These are phyloP conservation scores for Paralagenidium karlingii DNA, from an alignment of 352 stramenopile genomes.

Conservation along the genomic window DNA sequence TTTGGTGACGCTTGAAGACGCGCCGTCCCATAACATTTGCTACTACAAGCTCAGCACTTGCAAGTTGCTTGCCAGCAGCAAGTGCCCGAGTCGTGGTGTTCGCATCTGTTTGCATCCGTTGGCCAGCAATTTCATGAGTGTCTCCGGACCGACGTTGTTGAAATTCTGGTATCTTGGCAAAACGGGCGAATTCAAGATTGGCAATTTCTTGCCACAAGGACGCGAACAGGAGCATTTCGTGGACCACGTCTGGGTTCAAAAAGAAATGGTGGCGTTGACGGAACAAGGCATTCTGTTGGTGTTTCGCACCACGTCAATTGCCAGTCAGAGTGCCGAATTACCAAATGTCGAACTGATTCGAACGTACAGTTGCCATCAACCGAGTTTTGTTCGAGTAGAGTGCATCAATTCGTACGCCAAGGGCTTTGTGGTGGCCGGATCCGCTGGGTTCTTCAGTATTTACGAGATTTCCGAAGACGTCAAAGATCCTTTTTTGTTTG, in stretches of 20 bases:
- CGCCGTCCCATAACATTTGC: slow-evolving; percentile 49
- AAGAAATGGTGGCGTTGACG: slow-evolving; percentile 60
- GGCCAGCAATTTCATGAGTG: slow-evolving; percentile 59
- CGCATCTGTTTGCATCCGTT: slow-evolving; percentile 57
- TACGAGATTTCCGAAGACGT: slow-evolving; percentile 62
- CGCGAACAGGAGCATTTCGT: slow-evolving; percentile 77
- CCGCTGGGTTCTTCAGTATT: slow-evolving; percentile 58
- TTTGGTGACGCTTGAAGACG: slow-evolving; percentile 53
- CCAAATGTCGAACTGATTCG: slow-evolving; percentile 49
- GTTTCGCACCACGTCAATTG: slow-evolving; percentile 40
- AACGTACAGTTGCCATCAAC: slow-evolving; percentile 47
- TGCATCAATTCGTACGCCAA: slow-evolving; percentile 51
- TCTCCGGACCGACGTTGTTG: slow-evolving; percentile 60
- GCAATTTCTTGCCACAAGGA: slow-evolving; percentile 56
- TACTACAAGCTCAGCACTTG: slow-evolving; percentile 72
- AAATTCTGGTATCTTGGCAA: slow-evolving; percentile 74
- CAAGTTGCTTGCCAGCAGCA: slow-evolving; percentile 58
- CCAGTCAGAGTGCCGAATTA: no score
- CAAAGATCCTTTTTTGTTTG: slow-evolving; percentile 69
- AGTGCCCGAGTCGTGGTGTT: slow-evolving; percentile 48
- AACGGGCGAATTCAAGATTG: slow-evolving; percentile 65
- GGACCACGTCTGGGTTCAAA: slow-evolving; percentile 61
- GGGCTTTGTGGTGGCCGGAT: slow-evolving; percentile 61
- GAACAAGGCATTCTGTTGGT: slow-evolving; percentile 51
- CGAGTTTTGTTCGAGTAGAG: slow-evolving; percentile 55